Evolutionary conservation across 495 filamentous ascomycete genomes (phyloP), one percentile per base, ranked within the genome.

Genomic region (Lineolata rhizophorae): DNA sequence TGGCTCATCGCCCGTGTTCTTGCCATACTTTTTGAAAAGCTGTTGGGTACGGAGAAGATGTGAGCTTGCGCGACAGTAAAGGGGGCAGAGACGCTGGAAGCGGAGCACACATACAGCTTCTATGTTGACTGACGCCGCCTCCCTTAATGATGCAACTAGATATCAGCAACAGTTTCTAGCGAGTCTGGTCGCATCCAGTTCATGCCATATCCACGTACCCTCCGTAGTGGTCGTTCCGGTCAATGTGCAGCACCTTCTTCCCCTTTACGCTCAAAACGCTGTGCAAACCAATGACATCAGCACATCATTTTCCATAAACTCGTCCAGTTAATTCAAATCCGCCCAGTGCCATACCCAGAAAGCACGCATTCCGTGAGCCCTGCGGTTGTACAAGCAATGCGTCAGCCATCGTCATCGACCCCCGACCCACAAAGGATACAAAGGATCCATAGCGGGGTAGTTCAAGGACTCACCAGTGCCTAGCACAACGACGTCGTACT

Each of bases 141-240:
- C 84, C 40, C 82, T 92, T 45, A n/a, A n/a, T n/a, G n/a, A n/a
- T n/a, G n/a, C n/a, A n/a, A n/a, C 32, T 14, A 26, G 6, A 25
- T 26, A 41, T 60, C 36, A 58, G 53, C 30, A 15, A 6, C 6
- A 6, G 22, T 25, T n/a, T 25, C 6, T 6, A 25, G 22, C 22
- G 22, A n/a, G 22, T 6, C n/a, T 25, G 22, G n/a, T n/a, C n/a
- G n/a, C n/a, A n/a, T n/a, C n/a, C n/a, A n/a, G n/a, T n/a, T n/a
- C n/a, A n/a, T n/a, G n/a, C n/a, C n/a, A n/a, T 28, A 29, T 25
- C 20, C 31, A 67, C 78, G 40, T 54, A 91, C 84, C 82, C 90
- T 65, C 87, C 87, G 54, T 97, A 97, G 60, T 95, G 83, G 49
- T 93, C 84, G 54, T 95, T 95, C 55, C 87, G 75, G 57, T 97